Base-by-base conservation (phyloP, 225 moss, liverwort and hornwort species). In the Polytrichum formosum region DNA sequence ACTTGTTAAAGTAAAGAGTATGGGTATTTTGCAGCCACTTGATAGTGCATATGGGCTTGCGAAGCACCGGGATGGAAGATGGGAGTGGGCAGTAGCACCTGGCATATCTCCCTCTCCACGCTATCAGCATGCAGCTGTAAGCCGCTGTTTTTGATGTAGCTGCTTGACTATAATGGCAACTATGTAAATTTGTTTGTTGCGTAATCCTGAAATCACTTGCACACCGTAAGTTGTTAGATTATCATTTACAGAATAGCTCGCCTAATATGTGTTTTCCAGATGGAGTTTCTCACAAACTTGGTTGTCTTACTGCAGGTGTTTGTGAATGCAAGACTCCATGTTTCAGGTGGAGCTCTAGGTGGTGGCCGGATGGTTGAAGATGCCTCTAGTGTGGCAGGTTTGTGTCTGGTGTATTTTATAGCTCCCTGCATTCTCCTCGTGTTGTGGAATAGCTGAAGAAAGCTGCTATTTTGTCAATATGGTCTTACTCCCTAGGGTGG, bases 31-130 rank as follows among this genome's bases (percentile, higher is more conserved):
- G 78, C 81, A 89, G 89, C 89, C 89, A 46, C 86, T 89, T 54
- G 89, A 85, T 63, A 86, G 85, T 76, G 90, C 84, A 56, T 90
- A 90, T 65, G 84, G 90, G 53, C 87, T 90, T 56, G 90, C 90
- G 67, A 90, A 90, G 78, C 90, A 90, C 53, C 87, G 90, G 22
- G 90, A 90, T 82, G 90, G 90, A 26, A 79, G 90, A 75, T 90
- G 90, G 89, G 90, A 90, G 73, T 90, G 90, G 90, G 86, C 90
- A 63, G 81, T 90, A 19, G 90, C 90, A 73, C 90, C 90, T 80
- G 87, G 90, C 64, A 83, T 90, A 78, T 90, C 90, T 68, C 87
- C 87, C 26, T 90, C 90, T 75, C 84, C 87, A 76, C 79, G 87
- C 81, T 87, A 90, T 68, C 90, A 90, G 37, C 90, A 90, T 68